Evolutionary conservation across 179 eudicot genomes (phyloP), one percentile per base, ranked within the genome.

Genomic region (Carnegiea gigantea): DNA sequence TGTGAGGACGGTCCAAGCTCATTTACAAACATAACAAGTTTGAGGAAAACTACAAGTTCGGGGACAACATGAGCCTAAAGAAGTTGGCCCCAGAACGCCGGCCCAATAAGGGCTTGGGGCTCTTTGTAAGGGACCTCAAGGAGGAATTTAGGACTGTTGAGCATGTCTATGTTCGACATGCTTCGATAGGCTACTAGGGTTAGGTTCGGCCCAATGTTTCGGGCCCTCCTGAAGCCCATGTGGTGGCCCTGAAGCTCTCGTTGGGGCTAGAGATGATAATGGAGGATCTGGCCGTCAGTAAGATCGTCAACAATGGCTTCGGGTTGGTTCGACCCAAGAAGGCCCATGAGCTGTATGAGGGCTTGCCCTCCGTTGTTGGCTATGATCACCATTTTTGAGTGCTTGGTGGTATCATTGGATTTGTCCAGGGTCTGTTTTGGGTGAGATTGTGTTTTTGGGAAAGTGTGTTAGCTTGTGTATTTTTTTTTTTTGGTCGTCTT

Each of bases 131-230:
- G 85, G 98, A 92, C 88, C 76, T 93, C 15, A 95, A 93, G 84
- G 90, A 84, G 21, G 89, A 80, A 24, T 94, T 89, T 64, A 83
- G 86, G 80, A 91, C 83, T 30, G 94, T 94, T 79, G 96, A 93
- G 46, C 84, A 89, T 71, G 98, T 95, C 44, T 95, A 95, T 83
- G 98, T 95, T 67, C 93, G 98, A 98, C 98, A 95, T 79, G 98
- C 98, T 3, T 85, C 93, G 68, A 93, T 91, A 84, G 98, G 98
- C 36, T 93, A 95, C 46, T 95, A 98, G 98, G 98, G 98, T 49
- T 98, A 98, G 83, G 72, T 95, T 0, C 83, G 95, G 85, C 98
- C 98, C 83, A 71, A 87, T 60, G 89, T 86, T 12, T 24, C 87
- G 4, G 90, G 90, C n/a, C 72, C 93, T 1, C 97, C 97, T 0